A percentile compares a stretch with the other conserved stretches of the same genome.
These are phyloP conservation scores for Xerocomus minutiporus DNA, from an alignment of 1,284 basidiomycete species.

Conservation along the genomic window DNA sequence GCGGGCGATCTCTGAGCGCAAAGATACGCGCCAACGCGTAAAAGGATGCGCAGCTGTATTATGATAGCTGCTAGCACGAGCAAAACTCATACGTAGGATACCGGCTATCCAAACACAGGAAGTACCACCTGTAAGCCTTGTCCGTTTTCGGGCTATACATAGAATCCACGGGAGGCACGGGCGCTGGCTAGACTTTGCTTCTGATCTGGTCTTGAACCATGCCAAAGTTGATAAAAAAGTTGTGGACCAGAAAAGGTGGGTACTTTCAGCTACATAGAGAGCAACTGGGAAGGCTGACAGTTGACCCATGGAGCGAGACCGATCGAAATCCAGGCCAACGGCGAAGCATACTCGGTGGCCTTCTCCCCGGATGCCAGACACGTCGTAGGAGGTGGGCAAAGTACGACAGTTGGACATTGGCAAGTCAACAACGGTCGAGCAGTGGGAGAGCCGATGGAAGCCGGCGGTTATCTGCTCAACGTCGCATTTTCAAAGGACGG, in stretches of 20 bases:
- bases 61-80: neutral
- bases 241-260: conserved; percentile 2
- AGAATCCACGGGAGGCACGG: neutral
- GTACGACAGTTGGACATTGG: conserved; percentile 3
- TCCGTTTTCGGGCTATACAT: neutral
- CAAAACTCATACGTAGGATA: neutral
- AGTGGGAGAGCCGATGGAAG: conserved; percentile 3
- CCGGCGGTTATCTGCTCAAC: neutral
- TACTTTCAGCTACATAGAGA: neutral
- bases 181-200: neutral
- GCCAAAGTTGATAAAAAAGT: neutral
- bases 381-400: conserved; percentile 4
- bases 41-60: neutral
- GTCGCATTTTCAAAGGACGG: conserved; percentile 10
- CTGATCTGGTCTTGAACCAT: neutral
- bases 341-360: conserved; percentile 3
- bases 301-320: neutral
- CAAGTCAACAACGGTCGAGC: conserved; percentile 1
- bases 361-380: conserved; percentile 7
- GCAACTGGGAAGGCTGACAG: neutral
- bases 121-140: neutral
- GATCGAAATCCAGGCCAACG: conserved; percentile 1
- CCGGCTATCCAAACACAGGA: conserved; percentile 6
- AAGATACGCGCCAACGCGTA: neutral
- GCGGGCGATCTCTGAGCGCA: neutral